Evolutionary conservation across 371 early-diverging fungal species (phyloP).

Genomic region (Dinochytrium kinnereticum): DNA sequence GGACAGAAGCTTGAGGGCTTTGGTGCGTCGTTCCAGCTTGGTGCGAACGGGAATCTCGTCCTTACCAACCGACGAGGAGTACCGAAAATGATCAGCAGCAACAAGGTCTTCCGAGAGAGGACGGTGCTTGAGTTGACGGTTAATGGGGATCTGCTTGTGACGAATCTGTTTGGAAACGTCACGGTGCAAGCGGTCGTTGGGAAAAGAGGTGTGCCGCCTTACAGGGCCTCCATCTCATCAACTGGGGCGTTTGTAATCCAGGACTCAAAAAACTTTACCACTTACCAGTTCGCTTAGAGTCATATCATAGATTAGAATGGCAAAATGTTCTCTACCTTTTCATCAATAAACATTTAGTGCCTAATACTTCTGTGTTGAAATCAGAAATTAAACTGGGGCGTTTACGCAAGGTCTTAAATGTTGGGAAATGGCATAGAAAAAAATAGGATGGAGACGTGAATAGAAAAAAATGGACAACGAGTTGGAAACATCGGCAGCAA

Average conservation of each 20-base stretch:
- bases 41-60: background rate
- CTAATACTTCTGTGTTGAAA: too few relatives aligned
- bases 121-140: background rate
- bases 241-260: background rate
- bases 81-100: background rate
- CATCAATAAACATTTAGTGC: too few relatives aligned
- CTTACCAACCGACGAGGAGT: background rate
- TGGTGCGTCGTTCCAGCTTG: constrained; percentile 2
- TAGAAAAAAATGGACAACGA: too few relatives aligned
- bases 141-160: background rate
- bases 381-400: too few relatives aligned
- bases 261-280: background rate
- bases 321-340: too few relatives aligned
- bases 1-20: background rate
- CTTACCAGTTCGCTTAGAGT: background rate
- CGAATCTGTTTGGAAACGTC: constrained; percentile 1
- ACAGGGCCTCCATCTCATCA: background rate
- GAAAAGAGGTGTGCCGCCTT: background rate
- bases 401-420: too few relatives aligned
- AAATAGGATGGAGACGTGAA: too few relatives aligned
- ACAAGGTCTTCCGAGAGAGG: background rate
- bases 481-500: too few relatives aligned
- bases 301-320: too few relatives aligned
- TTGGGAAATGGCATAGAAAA: too few relatives aligned
- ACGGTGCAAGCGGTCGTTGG: background rate